phyloP scores from a whole-genome alignment of 495 filamentous ascomycete species.

The Hypoxylon rickii region DNA sequence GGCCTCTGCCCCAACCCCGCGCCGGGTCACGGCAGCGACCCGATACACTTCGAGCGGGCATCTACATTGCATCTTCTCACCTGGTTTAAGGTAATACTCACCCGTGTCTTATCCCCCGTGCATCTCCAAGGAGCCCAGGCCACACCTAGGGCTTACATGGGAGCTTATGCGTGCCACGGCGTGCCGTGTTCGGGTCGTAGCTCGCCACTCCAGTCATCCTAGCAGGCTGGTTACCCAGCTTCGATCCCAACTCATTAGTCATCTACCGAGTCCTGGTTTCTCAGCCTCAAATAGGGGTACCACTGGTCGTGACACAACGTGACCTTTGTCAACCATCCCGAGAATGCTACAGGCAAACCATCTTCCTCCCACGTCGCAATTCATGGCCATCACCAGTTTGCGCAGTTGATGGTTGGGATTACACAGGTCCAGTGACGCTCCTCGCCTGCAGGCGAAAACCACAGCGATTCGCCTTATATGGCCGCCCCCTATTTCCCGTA shows the following conservation, averaged over 20 bases:
- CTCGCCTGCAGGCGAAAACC: constrained; percentile 12
- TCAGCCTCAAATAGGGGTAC: constrained; percentile 10
- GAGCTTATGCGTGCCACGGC: constrained; percentile 3
- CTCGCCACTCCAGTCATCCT: background rate
- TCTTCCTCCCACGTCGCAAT: no score
- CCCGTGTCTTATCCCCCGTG: constrained; percentile 5
- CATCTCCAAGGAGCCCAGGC: constrained; percentile 4
- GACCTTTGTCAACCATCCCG: background rate
- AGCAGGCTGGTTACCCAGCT: background rate
- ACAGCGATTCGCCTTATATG: background rate
- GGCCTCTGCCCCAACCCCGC: constrained; percentile 8
- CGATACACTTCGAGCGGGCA: constrained; percentile 23
- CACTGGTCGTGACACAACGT: background rate
- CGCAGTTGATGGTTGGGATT: constrained; percentile 1
- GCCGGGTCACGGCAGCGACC: constrained; percentile 25
- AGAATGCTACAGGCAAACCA: no score
- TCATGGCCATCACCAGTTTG: no score
- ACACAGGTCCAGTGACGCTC: constrained; percentile 19
- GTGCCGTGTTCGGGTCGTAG: constrained; percentile 5
- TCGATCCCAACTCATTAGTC: constrained; percentile 13
- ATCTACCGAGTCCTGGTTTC: constrained; percentile 9
- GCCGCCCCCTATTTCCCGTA: background rate
- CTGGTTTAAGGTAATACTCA: background rate
- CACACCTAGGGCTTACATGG: background rate
- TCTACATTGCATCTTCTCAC: constrained; percentile 17